phyloP scores from a whole-genome alignment of 257 asterid species.

The Solanum sejunctum region DNA sequence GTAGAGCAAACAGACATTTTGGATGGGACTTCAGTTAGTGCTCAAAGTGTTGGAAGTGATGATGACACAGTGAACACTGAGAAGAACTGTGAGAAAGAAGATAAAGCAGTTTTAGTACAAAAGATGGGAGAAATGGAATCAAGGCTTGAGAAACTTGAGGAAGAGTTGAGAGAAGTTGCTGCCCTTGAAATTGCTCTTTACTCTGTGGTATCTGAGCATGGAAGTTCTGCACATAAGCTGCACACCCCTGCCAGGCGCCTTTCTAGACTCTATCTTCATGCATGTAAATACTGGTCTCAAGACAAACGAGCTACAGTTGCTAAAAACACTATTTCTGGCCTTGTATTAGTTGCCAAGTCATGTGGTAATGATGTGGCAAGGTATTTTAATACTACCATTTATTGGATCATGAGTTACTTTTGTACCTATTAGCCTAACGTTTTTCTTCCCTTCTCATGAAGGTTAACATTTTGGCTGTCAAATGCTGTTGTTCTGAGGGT shows the following conservation, averaged over 20 bases:
- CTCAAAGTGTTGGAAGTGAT: constrained; percentile 33
- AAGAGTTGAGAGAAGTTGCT: constrained; percentile 90
- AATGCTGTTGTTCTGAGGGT: constrained; percentile 81
- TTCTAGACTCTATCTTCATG: constrained; percentile 68
- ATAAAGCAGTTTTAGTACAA: constrained; percentile 23
- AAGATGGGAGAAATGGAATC: constrained; percentile 78
- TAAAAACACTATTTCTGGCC: constrained; percentile 73
- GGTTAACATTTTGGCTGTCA: constrained; percentile 92
- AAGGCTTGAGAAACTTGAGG: constrained; percentile 62
- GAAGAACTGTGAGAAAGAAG: constrained; percentile 27
- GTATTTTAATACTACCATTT: constrained; percentile 24
- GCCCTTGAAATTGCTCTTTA: constrained; percentile 87
- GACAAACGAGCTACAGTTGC: constrained; percentile 77
- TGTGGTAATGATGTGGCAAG: constrained; percentile 91
- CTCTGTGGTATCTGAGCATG: constrained; percentile 92
- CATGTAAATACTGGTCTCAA: constrained; percentile 77
- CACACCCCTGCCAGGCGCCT: constrained; percentile 96
- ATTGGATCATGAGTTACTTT: not conserved
- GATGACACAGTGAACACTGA: constrained; percentile 30
- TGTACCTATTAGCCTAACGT: constrained; percentile 6
- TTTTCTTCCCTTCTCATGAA: constrained; percentile 14
- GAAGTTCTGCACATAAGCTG: constrained; percentile 87
- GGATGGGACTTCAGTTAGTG: constrained; percentile 37
- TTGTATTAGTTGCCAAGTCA: constrained; percentile 75
- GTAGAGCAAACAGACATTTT: constrained; percentile 24